phyloP scores from a whole-genome alignment of 1,284 basidiomycete genomes.

The Trichosporon coremiiforme region DNA sequence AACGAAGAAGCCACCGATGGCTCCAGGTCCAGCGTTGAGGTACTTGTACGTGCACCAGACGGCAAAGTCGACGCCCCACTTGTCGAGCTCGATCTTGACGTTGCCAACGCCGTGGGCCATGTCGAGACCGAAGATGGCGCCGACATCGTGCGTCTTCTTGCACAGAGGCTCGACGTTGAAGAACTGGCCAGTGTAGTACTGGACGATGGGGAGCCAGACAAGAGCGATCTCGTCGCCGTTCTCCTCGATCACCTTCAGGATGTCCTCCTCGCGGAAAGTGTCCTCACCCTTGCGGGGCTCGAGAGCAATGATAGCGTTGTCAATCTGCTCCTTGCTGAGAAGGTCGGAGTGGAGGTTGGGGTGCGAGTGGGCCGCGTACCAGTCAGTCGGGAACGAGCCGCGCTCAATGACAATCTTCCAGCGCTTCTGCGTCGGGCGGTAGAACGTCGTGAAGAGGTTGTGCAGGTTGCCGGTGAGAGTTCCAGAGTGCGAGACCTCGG shows the following conservation, averaged over 20 bases:
- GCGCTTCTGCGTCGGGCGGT: conserved; percentile 75
- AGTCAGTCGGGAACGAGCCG: conserved; percentile 93
- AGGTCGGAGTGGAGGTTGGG: conserved; percentile 68
- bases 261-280: conserved; percentile 86
- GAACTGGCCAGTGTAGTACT: conserved; percentile 97
- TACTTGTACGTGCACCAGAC: conserved; percentile 99
- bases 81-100: conserved; percentile 82
- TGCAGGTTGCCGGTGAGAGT: conserved; percentile 94
- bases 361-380: conserved; percentile 94
- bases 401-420: conserved; percentile 96
- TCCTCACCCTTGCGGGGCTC: conserved; percentile 79
- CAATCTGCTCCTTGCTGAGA: conserved; percentile 66
- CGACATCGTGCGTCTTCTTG: conserved; percentile 72
- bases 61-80: conserved; percentile 95
- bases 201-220: conserved; percentile 85
- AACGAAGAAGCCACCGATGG: conserved; percentile 73
- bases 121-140: conserved; percentile 92
- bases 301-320: conserved; percentile 72
- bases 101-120: conserved; percentile 95
- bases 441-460: conserved; percentile 90
- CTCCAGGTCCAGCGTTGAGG: conserved; percentile 92
- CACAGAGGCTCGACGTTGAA: conserved; percentile 87
- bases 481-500: conserved; percentile 91
- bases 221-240: conserved; percentile 76
- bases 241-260: conserved; percentile 72